Conservation (phyloP, 345 rosid genomes). For the Pugionium dolabratum region DNA sequence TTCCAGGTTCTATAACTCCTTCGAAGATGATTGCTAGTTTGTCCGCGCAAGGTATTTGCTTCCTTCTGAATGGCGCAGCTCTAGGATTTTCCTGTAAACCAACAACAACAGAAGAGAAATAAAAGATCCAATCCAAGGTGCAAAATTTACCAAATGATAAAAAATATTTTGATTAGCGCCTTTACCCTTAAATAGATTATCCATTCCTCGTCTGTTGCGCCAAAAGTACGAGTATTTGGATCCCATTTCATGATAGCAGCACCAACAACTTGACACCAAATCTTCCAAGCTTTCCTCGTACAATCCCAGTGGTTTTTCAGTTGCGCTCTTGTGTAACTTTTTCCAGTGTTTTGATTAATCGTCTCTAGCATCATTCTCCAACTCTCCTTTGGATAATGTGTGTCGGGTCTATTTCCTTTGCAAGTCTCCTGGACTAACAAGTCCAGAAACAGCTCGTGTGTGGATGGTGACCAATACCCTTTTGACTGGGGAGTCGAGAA, state of each 20-base stretch:
- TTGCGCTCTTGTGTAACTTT: conserved; percentile 39
- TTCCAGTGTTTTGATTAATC: conserved; percentile 43
- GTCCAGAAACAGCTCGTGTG: conserved; percentile 49
- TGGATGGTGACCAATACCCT: conserved; percentile 45
- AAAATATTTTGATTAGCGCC: neutral
- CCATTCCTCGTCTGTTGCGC: conserved; percentile 52
- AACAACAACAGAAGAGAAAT: conserved; percentile 9
- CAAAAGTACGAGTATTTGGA: conserved; percentile 38
- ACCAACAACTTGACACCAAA: conserved; percentile 48
- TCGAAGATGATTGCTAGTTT: conserved; percentile 49
- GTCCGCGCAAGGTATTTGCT: conserved; percentile 38
- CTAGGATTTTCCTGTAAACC: conserved; percentile 44
- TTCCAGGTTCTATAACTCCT: conserved; percentile 38
- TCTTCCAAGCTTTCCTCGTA: conserved; percentile 52
- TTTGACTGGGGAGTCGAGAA: conserved; percentile 30
- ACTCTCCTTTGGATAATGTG: conserved; percentile 46
- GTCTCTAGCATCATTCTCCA: conserved; percentile 45
- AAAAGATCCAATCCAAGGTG: neutral
- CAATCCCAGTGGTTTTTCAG: conserved; percentile 50
- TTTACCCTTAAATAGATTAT: conserved; percentile 36
- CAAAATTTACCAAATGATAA: neutral
- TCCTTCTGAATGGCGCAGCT: conserved; percentile 40
- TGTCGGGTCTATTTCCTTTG: conserved; percentile 45
- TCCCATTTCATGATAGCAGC: conserved; percentile 54
- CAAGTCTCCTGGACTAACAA: conserved; percentile 43